Base-by-base conservation (phyloP, 257 asterid genomes). In the Gardenia jasminoides region DNA sequence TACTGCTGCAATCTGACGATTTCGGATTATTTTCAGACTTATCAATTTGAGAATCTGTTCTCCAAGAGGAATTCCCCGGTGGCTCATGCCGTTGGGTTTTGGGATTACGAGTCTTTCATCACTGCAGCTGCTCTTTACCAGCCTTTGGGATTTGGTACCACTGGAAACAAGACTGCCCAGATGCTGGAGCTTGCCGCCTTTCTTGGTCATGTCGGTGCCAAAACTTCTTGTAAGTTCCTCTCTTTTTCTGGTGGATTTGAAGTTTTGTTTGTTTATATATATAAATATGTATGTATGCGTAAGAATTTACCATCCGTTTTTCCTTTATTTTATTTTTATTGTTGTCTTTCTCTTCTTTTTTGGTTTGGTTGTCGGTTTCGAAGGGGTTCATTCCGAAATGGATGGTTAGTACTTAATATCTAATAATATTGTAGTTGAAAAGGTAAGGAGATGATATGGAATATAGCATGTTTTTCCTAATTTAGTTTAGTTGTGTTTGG, bases 131-230 rank as follows among this genome's bases (percentile, higher is more conserved):
- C 99, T 70, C 0, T 79, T 20, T 92, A 78, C 75, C 89, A 94
- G 91, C 98, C 96, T 33, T 86, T 68, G 11, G 99, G 99, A 28
- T 94, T 94, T 66, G 97, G 97, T 48, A 94, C 99, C 30, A 88
- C 97, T 74, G 98, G 97, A 74, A 92, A 94, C 36, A 82, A 82
- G 75, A 61, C 83, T 16, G 47, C 50, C 85, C 97, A 91, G 86
- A 89, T 93, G 95, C 86, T 74, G 83, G 99, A 94, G 76, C n/a
- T 93, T 47, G 88, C 91, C 50, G 98, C 98, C 65, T 90, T 94
- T 76, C 86, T 95, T 48, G 98, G 91, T 76, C 99, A 95, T 70
- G 96, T 93, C 76, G 99, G 94, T 31, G 86, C 92, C 86, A 88
- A 81, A 68, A 93, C 99, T 67, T 66, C 97, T 12, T 94, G 98